Base-by-base conservation (phyloP, 139 green algal genomes). In the Tetraselmis chui region DNA sequence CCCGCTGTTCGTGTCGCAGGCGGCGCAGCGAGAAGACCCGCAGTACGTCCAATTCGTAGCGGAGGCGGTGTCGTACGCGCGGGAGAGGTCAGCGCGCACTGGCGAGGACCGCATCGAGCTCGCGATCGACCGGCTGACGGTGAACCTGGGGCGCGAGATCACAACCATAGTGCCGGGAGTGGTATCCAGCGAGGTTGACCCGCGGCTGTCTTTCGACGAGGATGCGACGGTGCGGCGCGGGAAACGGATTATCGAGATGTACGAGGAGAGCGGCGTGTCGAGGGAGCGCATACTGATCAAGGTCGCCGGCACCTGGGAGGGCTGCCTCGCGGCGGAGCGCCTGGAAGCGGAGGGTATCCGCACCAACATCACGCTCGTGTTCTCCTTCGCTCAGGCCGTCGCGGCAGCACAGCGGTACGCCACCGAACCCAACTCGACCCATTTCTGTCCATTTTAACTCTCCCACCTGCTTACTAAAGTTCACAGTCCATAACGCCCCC, bases 361-460 rank as follows among this genome's bases (percentile, higher is more conserved):
- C n/a, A 86, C 79, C 32, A 91, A 91, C 85, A 89, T 91, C 59
- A 91, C 88, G 30, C 83, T 91, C 31, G 84, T 91, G 75, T 91
- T 91, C 81, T 82, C 84, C 1, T 45, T 86, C 29, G 77, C 30
- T 27, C 88, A 91, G 85, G 86, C 86, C 1, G 78, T 89, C 27
- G 86, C 86, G 32, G 77, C 84, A 5, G 85, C 86, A 2, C 81
- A 90, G 59, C 79, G 80, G 1, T 74, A 59, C 1, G 83, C 82
- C 30, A n/a, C n/a, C n/a, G n/a, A n/a, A n/a, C n/a, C n/a, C n/a
- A n/a, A n/a, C n/a, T n/a, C n/a, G n/a, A n/a, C n/a, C n/a, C n/a
- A n/a, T n/a, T n/a, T n/a, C n/a, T n/a, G n/a, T n/a, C n/a, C n/a
- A n/a, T n/a, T n/a, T n/a, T n/a, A n/a, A n/a, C n/a, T n/a, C n/a